Evolutionary conservation across 225 moss, liverwort and hornwort species (phyloP).

Genomic region (Anthoceros angustus): DNA sequence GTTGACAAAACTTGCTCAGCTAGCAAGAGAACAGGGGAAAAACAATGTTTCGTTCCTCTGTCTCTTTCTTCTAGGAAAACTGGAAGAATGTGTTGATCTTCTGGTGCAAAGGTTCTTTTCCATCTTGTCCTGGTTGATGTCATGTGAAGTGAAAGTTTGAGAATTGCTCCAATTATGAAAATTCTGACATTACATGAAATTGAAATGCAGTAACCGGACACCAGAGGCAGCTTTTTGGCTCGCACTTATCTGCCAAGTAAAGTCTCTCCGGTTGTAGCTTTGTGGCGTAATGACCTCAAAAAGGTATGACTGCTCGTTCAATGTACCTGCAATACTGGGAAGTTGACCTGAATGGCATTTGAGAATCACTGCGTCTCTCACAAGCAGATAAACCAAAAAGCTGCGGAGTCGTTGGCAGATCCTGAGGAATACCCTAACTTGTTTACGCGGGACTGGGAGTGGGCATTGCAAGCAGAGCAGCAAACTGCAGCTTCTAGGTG

Average conservation of each 20-base stretch:
- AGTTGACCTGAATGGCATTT: neutral
- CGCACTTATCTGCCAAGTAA: slow-evolving; percentile 79
- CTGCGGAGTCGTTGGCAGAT: slow-evolving; percentile 91
- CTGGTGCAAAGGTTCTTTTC: slow-evolving; percentile 57
- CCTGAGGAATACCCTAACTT: slow-evolving; percentile 84
- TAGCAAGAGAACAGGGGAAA: slow-evolving; percentile 67
- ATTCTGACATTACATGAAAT: too few relatives aligned
- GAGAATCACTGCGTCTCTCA: slow-evolving; percentile 3
- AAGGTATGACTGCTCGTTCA: slow-evolving; percentile 27
- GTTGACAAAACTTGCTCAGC: slow-evolving; percentile 47
- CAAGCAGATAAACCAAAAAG: slow-evolving; percentile 81
- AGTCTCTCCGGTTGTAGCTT: slow-evolving; percentile 55
- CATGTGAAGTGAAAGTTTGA: neutral
- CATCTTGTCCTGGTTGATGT: neutral
- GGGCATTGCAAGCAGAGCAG: slow-evolving; percentile 54
- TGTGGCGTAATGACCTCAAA: slow-evolving; percentile 86
- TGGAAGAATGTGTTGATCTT: slow-evolving; percentile 72
- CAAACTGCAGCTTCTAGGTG: slow-evolving; percentile 8
- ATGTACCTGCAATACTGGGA: neutral
- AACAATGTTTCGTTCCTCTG: slow-evolving; percentile 86
- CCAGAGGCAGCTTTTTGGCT: slow-evolving; percentile 98
- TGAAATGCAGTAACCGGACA: slow-evolving; percentile 54
- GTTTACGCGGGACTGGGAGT: slow-evolving; percentile 73
- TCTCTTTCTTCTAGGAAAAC: slow-evolving; percentile 63
- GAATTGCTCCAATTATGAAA: neutral